Percentiles rank a stretch among this genome's conserved stretches.
These are phyloP conservation scores for Grosmannia serpens DNA, from an alignment of 2,329 filamentous ascomycete genomes.

Conservation along the genomic window DNA sequence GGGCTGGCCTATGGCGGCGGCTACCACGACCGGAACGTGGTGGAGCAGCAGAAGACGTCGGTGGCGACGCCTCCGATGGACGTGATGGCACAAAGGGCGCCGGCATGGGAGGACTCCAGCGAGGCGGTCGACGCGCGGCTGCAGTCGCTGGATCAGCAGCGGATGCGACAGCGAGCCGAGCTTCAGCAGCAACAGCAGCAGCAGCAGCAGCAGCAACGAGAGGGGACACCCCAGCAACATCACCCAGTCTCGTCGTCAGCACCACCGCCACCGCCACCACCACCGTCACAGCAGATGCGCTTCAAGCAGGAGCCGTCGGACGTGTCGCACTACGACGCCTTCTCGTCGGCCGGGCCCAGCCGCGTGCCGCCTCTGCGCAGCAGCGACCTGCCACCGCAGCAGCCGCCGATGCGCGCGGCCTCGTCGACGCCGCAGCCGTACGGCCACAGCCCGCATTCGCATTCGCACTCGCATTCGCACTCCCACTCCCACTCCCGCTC, in stretches of 20 bases:
- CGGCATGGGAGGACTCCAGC: constrained; percentile 9
- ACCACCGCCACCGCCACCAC: not conserved
- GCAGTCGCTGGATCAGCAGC: constrained; percentile 20
- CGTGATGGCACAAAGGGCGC: constrained; percentile 1
- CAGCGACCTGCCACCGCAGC: not conserved
- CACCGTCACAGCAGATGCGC: not conserved
- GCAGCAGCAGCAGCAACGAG: not conserved
- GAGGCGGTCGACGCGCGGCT: constrained; percentile 16
- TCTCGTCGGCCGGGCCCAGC: not conserved
- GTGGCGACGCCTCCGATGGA: not conserved
- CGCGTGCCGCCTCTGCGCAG: not conserved
- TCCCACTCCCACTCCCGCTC: not conserved
- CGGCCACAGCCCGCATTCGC: not conserved
- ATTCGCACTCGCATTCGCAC: not conserved
- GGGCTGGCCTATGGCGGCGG: constrained; percentile 4
- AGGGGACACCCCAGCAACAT: not conserved
- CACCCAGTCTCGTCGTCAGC: not conserved
- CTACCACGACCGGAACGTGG: constrained; percentile 8
- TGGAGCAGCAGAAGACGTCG: not conserved
- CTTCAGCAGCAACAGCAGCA: constrained; percentile 9
- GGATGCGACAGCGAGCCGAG: constrained; percentile 18
- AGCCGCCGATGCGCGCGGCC: too few species aligned
- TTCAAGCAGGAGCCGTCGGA: not conserved
- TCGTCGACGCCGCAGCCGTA: not conserved
- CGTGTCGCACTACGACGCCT: not conserved